phyloP scores from a whole-genome alignment of 176 grass and related monocot genomes.

The Carex littledalei region DNA sequence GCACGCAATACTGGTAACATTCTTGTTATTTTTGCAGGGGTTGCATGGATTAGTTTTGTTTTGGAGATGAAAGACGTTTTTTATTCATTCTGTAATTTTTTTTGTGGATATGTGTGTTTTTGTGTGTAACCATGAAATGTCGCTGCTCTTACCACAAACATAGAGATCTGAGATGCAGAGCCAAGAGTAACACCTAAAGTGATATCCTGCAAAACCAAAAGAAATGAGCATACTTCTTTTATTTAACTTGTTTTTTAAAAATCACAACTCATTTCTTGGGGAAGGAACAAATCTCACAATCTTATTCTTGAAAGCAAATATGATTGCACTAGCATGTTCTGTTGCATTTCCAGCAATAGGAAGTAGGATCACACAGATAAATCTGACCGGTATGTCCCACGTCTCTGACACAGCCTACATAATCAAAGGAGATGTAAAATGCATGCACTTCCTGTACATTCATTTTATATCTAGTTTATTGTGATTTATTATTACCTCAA shows the following conservation, averaged over 20 bases:
- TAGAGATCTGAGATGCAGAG: conserved; percentile 55
- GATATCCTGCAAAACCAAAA: conserved; percentile 40
- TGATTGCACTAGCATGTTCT: conserved; percentile 46
- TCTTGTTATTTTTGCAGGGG: not conserved
- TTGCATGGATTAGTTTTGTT: not conserved
- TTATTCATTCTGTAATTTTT: not conserved
- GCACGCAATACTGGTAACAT: not conserved
- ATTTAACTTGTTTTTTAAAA: not conserved
- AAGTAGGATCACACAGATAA: conserved; percentile 44
- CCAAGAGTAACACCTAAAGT: conserved; percentile 51
- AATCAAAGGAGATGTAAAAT: conserved; percentile 3
- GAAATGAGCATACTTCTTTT: not conserved
- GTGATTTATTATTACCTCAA: conserved; percentile 34
- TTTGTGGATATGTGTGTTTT: not conserved
- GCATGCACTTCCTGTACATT: not conserved
- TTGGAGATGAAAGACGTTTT: not conserved
- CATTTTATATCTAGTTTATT: not conserved
- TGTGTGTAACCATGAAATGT: not conserved
- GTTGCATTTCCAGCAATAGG: conserved; percentile 57
- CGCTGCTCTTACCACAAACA: conserved; percentile 53
- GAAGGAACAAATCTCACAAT: conserved; percentile 23
- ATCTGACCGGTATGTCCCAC: conserved; percentile 33
- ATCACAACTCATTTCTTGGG: not conserved
- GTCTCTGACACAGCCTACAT: conserved; percentile 35
- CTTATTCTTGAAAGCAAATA: conserved; percentile 56